These are phyloP conservation scores for Hanseniaspora guilliermondii DNA, from an alignment of 805 yeast genomes.

Conservation along the genomic window DNA sequence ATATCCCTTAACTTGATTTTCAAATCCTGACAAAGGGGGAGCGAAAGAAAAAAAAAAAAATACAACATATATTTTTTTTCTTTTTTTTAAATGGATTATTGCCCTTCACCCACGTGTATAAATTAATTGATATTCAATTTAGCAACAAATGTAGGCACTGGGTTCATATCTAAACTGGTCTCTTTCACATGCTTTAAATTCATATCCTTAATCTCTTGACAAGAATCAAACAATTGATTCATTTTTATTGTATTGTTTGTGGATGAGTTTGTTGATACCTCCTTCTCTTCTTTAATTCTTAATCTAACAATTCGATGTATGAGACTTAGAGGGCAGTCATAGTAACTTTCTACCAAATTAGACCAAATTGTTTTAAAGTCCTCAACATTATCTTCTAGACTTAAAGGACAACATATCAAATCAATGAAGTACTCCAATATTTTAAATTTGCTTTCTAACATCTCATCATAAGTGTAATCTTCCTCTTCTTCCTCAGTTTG, in stretches of 20 bases:
- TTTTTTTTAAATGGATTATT: background rate
- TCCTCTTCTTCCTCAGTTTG: slow-evolving; percentile 19
- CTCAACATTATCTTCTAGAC: slow-evolving; percentile 22
- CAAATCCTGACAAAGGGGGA: no score
- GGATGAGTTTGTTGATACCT: slow-evolving; percentile 16
- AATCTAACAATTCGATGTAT: slow-evolving; percentile 49
- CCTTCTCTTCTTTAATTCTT: slow-evolving; percentile 29
- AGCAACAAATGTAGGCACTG: slow-evolving; percentile 8
- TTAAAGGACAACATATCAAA: slow-evolving; percentile 33
- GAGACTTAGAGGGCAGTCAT: slow-evolving; percentile 66
- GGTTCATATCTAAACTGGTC: slow-evolving; percentile 7
- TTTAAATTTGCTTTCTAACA: slow-evolving; percentile 31
- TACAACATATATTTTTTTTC: no score
- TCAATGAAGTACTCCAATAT: slow-evolving; percentile 54
- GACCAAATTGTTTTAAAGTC: slow-evolving; percentile 46
- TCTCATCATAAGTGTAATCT: slow-evolving; percentile 10
- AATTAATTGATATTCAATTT: background rate
- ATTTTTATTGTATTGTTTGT: background rate
- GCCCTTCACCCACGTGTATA: background rate
- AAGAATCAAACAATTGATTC: slow-evolving; percentile 13
- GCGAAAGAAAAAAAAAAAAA: background rate
- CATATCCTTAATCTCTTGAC: slow-evolving; percentile 15
- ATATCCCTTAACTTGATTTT: no score
- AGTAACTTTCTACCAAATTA: slow-evolving; percentile 49
- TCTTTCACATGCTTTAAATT: background rate